phyloP scores from a whole-genome alignment of 805 yeast genomes.

The Wickerhamomyces silvicola region DNA sequence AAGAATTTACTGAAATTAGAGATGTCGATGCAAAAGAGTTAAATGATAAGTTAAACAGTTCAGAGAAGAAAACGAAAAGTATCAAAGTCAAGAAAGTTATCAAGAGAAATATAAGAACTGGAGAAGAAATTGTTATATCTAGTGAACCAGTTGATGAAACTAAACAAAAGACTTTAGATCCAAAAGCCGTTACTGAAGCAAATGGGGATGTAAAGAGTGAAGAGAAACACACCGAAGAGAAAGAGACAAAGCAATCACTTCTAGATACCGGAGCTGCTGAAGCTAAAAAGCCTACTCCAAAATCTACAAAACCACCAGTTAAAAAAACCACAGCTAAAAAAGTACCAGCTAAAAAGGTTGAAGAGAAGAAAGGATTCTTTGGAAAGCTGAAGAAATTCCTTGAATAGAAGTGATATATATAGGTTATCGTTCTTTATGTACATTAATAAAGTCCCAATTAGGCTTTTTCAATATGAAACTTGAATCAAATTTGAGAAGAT shows the following conservation, averaged over 20 bases:
- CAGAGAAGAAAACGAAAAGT: constrained; percentile 18
- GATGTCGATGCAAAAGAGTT: constrained; percentile 54
- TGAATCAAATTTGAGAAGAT: background rate
- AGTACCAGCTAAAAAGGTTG: constrained; percentile 1
- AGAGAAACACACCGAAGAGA: background rate
- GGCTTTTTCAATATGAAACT: background rate
- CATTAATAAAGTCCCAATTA: constrained; percentile 1
- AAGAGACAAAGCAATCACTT: constrained; percentile 1
- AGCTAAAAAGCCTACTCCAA: background rate
- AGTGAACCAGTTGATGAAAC: constrained; percentile 21
- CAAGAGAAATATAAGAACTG: constrained; percentile 34
- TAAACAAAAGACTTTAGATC: constrained; percentile 16
- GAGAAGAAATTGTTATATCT: constrained; percentile 32
- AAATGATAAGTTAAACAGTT: constrained; percentile 35
- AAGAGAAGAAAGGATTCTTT: constrained; percentile 19
- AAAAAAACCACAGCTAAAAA: constrained; percentile 1
- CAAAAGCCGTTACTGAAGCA: constrained; percentile 16
- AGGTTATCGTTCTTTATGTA: background rate
- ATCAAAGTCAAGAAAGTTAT: constrained; percentile 32
- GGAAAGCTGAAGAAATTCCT: constrained; percentile 17
- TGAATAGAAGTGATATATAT: too few relatives aligned
- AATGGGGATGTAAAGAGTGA: constrained; percentile 5
- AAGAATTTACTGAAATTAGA: constrained; percentile 53
- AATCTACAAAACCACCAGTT: background rate
- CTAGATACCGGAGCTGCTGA: constrained; percentile 3